Conservation (phyloP, 495 filamentous ascomycete species). For the Lasiosphaeria miniovina region DNA sequence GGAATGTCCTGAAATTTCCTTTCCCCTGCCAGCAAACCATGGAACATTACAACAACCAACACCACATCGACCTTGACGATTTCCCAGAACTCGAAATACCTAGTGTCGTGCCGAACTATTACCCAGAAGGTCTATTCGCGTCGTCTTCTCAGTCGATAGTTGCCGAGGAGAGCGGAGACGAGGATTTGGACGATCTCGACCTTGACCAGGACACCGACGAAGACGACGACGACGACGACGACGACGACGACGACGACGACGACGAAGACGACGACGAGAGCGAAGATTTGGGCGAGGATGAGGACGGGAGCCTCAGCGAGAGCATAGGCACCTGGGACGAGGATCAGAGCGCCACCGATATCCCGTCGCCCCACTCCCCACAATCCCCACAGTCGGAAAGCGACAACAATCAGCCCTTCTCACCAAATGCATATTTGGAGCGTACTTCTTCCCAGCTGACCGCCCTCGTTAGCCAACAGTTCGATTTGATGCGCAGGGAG, state of each 20-base stretch:
- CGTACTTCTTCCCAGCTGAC: neutral
- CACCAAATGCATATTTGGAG: neutral
- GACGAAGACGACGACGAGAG: neutral
- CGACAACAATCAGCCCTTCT: neutral
- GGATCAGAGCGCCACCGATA: neutral
- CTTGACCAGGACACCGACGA: neutral
- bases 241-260: neutral
- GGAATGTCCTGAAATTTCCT: too few relatives aligned
- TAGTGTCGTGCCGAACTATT: neutral
- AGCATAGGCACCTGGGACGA: constrained; percentile 3
- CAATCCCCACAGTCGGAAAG: neutral
- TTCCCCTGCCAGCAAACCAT: too few relatives aligned
- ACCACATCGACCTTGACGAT: too few relatives aligned
- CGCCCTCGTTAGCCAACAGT: neutral
- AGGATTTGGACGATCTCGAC: constrained; percentile 8
- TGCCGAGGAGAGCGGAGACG: neutral
- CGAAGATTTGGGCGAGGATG: neutral
- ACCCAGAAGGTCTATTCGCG: neutral
- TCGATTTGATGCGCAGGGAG: neutral
- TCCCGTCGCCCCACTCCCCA: constrained; percentile 1
- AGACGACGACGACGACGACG: neutral
- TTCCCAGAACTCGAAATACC: neutral
- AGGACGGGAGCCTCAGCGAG: neutral
- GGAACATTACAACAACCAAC: too few relatives aligned
- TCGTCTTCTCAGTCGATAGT: neutral